phyloP scores from a whole-genome alignment of 2,329 filamentous ascomycete genomes.

The Exophiala phaeomuriformis region DNA sequence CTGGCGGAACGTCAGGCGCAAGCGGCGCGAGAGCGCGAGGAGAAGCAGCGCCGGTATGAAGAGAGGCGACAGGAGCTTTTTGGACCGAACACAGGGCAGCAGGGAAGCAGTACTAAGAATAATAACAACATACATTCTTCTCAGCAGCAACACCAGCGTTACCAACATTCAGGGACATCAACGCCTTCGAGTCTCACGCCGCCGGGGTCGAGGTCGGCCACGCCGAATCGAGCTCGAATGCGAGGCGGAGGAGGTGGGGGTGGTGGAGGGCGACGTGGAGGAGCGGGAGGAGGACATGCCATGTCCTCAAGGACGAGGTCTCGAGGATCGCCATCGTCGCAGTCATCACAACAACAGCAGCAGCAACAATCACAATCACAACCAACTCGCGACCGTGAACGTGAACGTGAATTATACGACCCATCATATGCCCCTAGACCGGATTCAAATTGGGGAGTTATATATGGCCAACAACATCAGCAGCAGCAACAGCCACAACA shows the following conservation, averaged over 20 bases:
- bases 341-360: not conserved
- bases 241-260: not conserved
- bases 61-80: conserved; percentile 84
- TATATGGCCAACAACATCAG: too few species aligned
- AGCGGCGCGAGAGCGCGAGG: conserved; percentile 71
- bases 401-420: conserved; percentile 54
- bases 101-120: too few species aligned
- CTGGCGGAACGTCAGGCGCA: conserved; percentile 71
- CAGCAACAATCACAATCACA: too few species aligned
- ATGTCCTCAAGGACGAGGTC: too few species aligned
- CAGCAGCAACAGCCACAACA: conserved; percentile 31
- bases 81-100: conserved; percentile 44
- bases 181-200: conserved; percentile 58
- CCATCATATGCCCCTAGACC: conserved; percentile 63
- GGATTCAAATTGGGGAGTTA: conserved; percentile 35
- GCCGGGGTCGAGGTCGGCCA: conserved; percentile 39
- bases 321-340: too few species aligned
- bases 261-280: conserved; percentile 14
- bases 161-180: conserved; percentile 47
- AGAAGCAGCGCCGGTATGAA: conserved; percentile 85
- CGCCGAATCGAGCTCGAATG: conserved; percentile 34
- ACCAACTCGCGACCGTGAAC: conserved; percentile 6
- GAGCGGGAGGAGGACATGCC: not conserved
- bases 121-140: conserved; percentile 12
- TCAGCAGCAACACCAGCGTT: conserved; percentile 8